Conservation (phyloP, 768 basidiomycete genomes). For the Trichaptum fuscoviolaceum region DNA sequence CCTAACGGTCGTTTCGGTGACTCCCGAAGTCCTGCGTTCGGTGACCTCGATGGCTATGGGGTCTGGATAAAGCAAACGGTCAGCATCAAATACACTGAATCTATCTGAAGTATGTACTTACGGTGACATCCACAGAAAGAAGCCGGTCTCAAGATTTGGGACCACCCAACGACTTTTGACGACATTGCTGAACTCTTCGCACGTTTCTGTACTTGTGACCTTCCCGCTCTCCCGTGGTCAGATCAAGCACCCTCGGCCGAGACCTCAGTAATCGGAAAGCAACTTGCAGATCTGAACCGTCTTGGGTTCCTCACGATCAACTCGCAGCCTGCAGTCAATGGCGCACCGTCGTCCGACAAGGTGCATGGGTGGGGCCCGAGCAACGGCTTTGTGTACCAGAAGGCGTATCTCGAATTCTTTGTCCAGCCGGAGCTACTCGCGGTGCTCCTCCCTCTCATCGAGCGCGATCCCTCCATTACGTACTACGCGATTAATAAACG, state of each 20-base stretch:
- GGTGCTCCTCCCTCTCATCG: constrained; percentile 72
- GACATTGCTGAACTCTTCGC: constrained; percentile 76
- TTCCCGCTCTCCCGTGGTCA: constrained; percentile 89
- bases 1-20: constrained; percentile 99
- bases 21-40: constrained; percentile 94
- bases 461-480: constrained; percentile 82
- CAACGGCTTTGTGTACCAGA: constrained; percentile 91
- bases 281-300: constrained; percentile 81
- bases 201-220: constrained; percentile 70
- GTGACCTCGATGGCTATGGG: constrained; percentile 96
- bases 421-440: constrained; percentile 70
- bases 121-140: constrained; percentile 53
- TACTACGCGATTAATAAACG: constrained; percentile 97
- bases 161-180: constrained; percentile 56
- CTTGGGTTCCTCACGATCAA: constrained; percentile 96
- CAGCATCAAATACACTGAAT: constrained; percentile 34
- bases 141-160: constrained; percentile 86
- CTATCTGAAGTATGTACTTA: constrained; percentile 6
- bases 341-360: constrained; percentile 77
- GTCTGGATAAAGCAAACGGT: constrained; percentile 81
- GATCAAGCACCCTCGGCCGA: constrained; percentile 84
- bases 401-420: constrained; percentile 98
- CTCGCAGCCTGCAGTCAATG: constrained; percentile 94
- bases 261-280: constrained; percentile 71
- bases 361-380: constrained; percentile 91